phyloP scores from a whole-genome alignment of 805 yeast species.

The Naumovozyma dairenensis region DNA sequence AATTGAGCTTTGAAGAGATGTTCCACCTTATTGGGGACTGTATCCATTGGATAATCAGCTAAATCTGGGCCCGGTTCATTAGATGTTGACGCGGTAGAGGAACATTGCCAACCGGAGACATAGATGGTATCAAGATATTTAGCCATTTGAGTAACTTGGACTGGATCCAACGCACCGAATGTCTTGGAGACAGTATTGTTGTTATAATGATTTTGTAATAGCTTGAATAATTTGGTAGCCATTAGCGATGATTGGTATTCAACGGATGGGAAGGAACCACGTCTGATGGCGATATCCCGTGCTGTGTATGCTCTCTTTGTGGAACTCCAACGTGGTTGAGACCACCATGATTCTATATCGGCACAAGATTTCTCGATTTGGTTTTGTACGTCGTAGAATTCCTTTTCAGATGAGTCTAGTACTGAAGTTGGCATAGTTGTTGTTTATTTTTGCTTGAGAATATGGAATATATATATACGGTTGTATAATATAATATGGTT shows the following conservation, averaged over 20 bases:
- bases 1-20: constrained; percentile 94
- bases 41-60: constrained; percentile 97
- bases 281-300: constrained; percentile 79
- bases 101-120: constrained; percentile 98
- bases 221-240: constrained; percentile 70
- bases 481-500: neutral
- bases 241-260: constrained; percentile 68
- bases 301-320: constrained; percentile 84
- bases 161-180: constrained; percentile 93
- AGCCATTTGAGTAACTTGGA: constrained; percentile 95
- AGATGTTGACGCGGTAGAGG: constrained; percentile 93
- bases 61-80: constrained; percentile 97
- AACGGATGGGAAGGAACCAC: constrained; percentile 60
- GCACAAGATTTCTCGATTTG: constrained; percentile 41
- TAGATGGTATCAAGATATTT: constrained; percentile 86
- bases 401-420: neutral
- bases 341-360: constrained; percentile 84
- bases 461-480: too few relatives aligned
- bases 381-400: constrained; percentile 11
- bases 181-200: constrained; percentile 75
- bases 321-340: constrained; percentile 80
- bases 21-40: constrained; percentile 97
- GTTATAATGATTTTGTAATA: constrained; percentile 52
- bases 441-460: neutral
- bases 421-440: neutral